Evolutionary conservation across 75 land plant genomes (phyloP).

Genomic region (Pseudotsuga menziesii): DNA sequence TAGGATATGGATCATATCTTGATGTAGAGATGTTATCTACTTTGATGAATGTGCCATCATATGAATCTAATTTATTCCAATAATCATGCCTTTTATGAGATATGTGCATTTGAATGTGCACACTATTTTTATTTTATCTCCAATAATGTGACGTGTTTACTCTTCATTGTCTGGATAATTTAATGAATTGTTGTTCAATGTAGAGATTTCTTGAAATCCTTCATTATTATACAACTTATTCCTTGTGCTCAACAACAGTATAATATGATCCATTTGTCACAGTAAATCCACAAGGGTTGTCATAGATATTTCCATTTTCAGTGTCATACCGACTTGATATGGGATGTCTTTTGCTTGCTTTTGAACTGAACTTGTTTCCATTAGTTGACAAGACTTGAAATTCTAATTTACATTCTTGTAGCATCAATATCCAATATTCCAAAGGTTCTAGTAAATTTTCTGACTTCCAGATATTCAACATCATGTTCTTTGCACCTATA

Average conservation of each 20-base stretch:
- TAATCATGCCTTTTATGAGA: neutral
- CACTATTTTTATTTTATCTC: neutral
- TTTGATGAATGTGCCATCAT: neutral
- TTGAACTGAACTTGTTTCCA: neutral
- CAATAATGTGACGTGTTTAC: no score
- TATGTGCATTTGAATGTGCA: neutral
- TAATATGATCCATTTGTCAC: neutral
- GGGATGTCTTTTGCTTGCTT: conserved; percentile 4
- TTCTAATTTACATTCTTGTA: neutral
- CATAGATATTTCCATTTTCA: neutral
- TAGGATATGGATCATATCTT: conserved; percentile 2
- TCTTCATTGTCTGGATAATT: neutral
- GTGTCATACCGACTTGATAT: neutral
- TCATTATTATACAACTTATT: neutral
- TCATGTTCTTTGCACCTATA: neutral
- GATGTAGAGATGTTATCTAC: neutral
- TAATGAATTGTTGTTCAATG: neutral
- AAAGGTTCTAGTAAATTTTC: neutral
- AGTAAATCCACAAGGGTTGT: neutral
- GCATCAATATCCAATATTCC: neutral
- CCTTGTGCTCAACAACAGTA: neutral
- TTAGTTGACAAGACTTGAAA: neutral
- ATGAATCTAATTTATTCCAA: neutral
- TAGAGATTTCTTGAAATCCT: neutral
- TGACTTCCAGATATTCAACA: neutral